Evolutionary conservation across 2,329 filamentous ascomycete species (phyloP).

Genomic region (Dryadomyces quercus-mongolicae): DNA sequence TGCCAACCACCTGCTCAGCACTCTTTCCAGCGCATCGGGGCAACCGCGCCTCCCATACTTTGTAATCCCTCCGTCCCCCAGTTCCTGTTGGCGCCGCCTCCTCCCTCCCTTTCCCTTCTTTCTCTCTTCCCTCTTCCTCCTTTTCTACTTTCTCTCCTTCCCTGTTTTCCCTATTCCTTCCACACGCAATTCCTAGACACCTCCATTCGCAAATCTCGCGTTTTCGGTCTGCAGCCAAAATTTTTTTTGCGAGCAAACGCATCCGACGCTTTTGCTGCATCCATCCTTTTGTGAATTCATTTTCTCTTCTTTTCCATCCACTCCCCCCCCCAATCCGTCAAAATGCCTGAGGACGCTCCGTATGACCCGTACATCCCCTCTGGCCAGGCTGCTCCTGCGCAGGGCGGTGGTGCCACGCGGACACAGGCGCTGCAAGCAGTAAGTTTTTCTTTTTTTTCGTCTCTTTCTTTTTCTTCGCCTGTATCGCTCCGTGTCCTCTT

Average conservation of each 20-base stretch:
- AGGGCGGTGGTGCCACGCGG: conserved; percentile 34
- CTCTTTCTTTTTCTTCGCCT: conserved; percentile 6
- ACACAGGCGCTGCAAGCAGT: conserved; percentile 70
- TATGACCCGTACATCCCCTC: conserved; percentile 86
- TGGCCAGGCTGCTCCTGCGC: conserved; percentile 37
- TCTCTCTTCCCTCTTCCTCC: neutral
- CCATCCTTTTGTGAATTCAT: neutral
- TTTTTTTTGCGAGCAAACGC: neutral
- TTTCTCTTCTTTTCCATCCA: neutral
- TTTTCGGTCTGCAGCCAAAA: neutral
- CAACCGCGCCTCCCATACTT: neutral
- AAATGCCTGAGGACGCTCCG: conserved; percentile 48
- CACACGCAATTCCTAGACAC: neutral
- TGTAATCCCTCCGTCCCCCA: neutral
- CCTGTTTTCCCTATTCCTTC: neutral
- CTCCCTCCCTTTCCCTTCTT: neutral
- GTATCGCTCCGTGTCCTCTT: neutral
- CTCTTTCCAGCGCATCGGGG: too few species aligned
- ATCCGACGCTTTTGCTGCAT: too few species aligned
- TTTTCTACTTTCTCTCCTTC: neutral
- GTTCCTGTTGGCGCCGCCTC: neutral
- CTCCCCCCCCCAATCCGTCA: conserved; percentile 12
- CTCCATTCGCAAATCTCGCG: neutral
- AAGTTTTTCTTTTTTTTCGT: conserved; percentile 30
- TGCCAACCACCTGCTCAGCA: neutral